phyloP scores from a whole-genome alignment of 495 filamentous ascomycete species.

The Trichoderma virens region DNA sequence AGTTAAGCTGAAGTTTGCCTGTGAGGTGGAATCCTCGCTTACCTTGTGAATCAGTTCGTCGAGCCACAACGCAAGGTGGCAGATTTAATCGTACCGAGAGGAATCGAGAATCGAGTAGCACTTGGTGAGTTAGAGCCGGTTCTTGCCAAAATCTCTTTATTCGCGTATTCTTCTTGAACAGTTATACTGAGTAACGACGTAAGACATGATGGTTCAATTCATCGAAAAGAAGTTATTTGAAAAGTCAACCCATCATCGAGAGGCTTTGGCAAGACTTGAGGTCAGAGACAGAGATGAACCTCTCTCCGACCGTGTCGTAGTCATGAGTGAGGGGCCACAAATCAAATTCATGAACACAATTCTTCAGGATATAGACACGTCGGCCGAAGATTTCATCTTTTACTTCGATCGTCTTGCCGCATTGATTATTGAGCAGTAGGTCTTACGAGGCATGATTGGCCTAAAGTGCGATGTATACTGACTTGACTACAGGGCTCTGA shows the following conservation, averaged over 20 bases:
- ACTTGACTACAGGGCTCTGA: conserved; percentile 52
- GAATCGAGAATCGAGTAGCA: conserved; percentile 86
- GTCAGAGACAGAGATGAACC: conserved; percentile 58
- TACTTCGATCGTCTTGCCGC: conserved; percentile 85
- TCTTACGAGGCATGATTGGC: neutral
- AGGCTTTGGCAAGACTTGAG: conserved; percentile 65
- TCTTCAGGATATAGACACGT: conserved; percentile 69
- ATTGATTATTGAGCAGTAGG: conserved; percentile 75
- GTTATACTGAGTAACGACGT: conserved; percentile 1
- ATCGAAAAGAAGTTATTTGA: conserved; percentile 74
- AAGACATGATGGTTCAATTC: conserved; percentile 84
- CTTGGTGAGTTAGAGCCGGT: conserved; percentile 53
- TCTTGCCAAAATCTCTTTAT: neutral
- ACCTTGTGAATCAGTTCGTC: conserved; percentile 48
- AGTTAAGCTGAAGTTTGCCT: neutral
- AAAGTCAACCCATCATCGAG: conserved; percentile 77
- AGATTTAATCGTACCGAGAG: conserved; percentile 91
- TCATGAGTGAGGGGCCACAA: conserved; percentile 69
- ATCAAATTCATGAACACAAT: conserved; percentile 83
- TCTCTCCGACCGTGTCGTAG: conserved; percentile 60
- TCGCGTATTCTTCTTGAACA: neutral
- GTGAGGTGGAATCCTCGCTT: neutral
- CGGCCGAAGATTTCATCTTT: conserved; percentile 88
- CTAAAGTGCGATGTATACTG: neutral
- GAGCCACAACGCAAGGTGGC: conserved; percentile 82